These are phyloP conservation scores for Penicillium arizonense DNA, from an alignment of 495 filamentous ascomycete species.

Conservation along the genomic window DNA sequence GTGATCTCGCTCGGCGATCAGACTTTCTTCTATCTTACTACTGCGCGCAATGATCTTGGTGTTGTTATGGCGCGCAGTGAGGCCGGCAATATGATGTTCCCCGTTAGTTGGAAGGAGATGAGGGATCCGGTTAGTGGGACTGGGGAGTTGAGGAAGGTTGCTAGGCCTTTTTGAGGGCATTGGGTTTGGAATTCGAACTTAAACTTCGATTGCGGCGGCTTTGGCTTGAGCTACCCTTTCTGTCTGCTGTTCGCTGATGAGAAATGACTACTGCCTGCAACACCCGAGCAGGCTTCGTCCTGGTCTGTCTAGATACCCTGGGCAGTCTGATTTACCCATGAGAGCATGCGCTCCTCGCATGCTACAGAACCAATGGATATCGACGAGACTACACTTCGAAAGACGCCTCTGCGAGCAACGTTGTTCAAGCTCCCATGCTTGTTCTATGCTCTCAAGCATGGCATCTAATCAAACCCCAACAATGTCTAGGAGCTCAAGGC, in stretches of 20 bases:
- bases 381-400: neutral
- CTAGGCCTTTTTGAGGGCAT: conserved; percentile 75
- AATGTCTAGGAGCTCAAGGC: neutral
- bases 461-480: neutral
- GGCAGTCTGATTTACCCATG: neutral
- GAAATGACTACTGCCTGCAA: neutral
- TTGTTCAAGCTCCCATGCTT: neutral
- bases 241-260: neutral
- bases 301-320: neutral
- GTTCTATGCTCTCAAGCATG: neutral
- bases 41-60: conserved; percentile 84
- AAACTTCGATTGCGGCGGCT: neutral
- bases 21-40: conserved; percentile 87
- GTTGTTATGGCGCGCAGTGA: conserved; percentile 94
- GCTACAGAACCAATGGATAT: neutral
- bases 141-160: conserved; percentile 85
- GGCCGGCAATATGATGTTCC: conserved; percentile 83
- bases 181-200: neutral
- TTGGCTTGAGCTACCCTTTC: neutral
- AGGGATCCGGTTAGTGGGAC: conserved; percentile 75
- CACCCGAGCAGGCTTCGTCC: neutral
- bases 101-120: conserved; percentile 94
- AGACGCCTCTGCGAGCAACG: conserved; percentile 1
- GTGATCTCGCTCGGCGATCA: conserved; percentile 94
- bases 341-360: neutral